These are phyloP conservation scores for Lactarius hatsudake DNA, from an alignment of 768 basidiomycete genomes.

Conservation along the genomic window DNA sequence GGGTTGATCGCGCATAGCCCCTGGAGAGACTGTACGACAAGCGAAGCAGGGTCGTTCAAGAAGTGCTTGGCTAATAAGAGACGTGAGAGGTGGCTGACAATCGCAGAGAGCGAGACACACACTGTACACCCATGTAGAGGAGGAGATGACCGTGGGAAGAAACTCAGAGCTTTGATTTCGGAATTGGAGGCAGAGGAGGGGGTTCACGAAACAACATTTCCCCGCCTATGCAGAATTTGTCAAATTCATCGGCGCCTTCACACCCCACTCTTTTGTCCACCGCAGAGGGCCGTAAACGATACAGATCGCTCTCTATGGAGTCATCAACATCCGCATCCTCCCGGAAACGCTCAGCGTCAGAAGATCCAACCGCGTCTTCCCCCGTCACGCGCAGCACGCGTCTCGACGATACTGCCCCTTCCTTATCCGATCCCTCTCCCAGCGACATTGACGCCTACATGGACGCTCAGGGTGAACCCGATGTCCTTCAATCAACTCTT, in stretches of 20 bases:
- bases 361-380: constrained; percentile 49
- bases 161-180: no score
- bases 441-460: constrained; percentile 58
- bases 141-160: constrained; percentile 19
- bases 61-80: constrained; percentile 62
- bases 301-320: constrained; percentile 73
- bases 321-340: constrained; percentile 70
- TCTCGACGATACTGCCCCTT: constrained; percentile 26
- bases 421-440: constrained; percentile 32
- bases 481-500: constrained; percentile 16
- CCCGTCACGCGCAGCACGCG: constrained; percentile 39
- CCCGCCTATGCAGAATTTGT: constrained; percentile 16
- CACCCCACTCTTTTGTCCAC: constrained; percentile 14
- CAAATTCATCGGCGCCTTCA: not conserved
- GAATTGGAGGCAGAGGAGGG: no score
- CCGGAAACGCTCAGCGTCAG: constrained; percentile 76
- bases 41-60: constrained; percentile 61
- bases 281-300: constrained; percentile 31
- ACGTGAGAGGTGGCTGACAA: not conserved
- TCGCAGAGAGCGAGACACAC: not conserved
- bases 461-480: constrained; percentile 36
- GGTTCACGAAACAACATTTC: constrained; percentile 2
- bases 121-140: constrained; percentile 13
- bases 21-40: constrained; percentile 75
- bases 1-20: constrained; percentile 75